A percentile compares a stretch with the other conserved stretches of the same genome.
Conservation (phyloP, 352 stramenopile species). For the Globisporangium emineosum region DNA sequence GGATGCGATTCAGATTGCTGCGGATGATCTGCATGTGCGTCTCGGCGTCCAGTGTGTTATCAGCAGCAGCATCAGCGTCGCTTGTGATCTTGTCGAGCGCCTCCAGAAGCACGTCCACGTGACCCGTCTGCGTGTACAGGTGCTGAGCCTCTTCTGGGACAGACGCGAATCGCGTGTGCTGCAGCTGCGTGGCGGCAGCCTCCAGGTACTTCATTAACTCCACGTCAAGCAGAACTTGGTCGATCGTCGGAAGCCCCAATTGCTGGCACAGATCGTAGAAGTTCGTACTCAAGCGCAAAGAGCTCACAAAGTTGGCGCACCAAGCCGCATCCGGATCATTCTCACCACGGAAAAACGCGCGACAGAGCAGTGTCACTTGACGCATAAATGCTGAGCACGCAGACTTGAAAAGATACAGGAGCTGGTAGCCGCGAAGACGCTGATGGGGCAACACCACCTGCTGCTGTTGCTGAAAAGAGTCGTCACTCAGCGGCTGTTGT, state of each 20-base stretch:
- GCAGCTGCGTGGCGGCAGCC: constrained; percentile 49
- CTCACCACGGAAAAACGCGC: constrained; percentile 74
- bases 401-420: constrained; percentile 74
- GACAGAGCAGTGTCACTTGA: constrained; percentile 71
- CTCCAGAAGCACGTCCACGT: constrained; percentile 38
- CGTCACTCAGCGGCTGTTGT: constrained; percentile 11
- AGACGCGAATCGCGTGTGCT: constrained; percentile 37
- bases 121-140: constrained; percentile 53
- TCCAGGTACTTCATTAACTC: constrained; percentile 53
- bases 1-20: constrained; percentile 50
- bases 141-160: constrained; percentile 46
- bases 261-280: constrained; percentile 77
- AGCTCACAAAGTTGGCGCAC: constrained; percentile 81
- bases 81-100: constrained; percentile 30
- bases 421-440: constrained; percentile 46
- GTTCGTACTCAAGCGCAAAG: constrained; percentile 67
- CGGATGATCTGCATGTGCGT: constrained; percentile 27
- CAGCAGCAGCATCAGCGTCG: not conserved
- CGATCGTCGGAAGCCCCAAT: constrained; percentile 55
- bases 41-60: constrained; percentile 7
- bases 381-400: constrained; percentile 72
- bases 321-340: constrained; percentile 70
- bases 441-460: constrained; percentile 19
- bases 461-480: constrained; percentile 5
- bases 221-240: constrained; percentile 50